Percentiles rank a stretch among this genome's conserved stretches.
phyloP scores from a whole-genome alignment of 495 filamentous ascomycete species.

The Penicillium manginii region DNA sequence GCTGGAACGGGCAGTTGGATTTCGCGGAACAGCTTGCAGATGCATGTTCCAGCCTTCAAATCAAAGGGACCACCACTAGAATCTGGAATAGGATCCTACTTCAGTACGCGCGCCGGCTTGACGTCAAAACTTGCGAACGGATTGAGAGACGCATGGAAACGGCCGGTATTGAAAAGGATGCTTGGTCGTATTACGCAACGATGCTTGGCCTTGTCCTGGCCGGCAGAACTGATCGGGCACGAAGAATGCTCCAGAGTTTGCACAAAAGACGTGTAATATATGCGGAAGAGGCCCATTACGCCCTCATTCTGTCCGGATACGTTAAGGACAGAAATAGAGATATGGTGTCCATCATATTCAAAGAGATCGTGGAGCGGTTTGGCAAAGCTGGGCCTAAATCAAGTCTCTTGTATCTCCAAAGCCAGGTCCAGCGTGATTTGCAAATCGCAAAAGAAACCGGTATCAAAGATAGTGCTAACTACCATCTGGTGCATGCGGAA shows the following conservation, averaged over 20 bases:
- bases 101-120: constrained; percentile 66
- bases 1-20: constrained; percentile 60
- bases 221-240: constrained; percentile 66
- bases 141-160: constrained; percentile 66
- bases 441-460: constrained; percentile 15
- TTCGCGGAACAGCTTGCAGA: constrained; percentile 66
- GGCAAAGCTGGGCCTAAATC: constrained; percentile 44
- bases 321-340: constrained; percentile 50
- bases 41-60: constrained; percentile 39
- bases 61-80: constrained; percentile 53
- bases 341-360: constrained; percentile 56
- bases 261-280: constrained; percentile 60
- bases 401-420: constrained; percentile 50
- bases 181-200: constrained; percentile 72
- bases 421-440: constrained; percentile 40
- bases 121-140: constrained; percentile 62
- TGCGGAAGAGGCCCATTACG: constrained; percentile 71
- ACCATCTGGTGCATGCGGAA: constrained; percentile 40
- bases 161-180: constrained; percentile 60
- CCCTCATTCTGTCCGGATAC: constrained; percentile 73
- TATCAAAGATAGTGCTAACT: constrained; percentile 8
- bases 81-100: constrained; percentile 82
- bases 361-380: constrained; percentile 56
- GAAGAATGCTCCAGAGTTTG: constrained; percentile 62
- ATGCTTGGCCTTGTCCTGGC: constrained; percentile 69